Evolutionary conservation across 2,329 filamentous ascomycete genomes (phyloP).

Genomic region (Xylaria sp.): DNA sequence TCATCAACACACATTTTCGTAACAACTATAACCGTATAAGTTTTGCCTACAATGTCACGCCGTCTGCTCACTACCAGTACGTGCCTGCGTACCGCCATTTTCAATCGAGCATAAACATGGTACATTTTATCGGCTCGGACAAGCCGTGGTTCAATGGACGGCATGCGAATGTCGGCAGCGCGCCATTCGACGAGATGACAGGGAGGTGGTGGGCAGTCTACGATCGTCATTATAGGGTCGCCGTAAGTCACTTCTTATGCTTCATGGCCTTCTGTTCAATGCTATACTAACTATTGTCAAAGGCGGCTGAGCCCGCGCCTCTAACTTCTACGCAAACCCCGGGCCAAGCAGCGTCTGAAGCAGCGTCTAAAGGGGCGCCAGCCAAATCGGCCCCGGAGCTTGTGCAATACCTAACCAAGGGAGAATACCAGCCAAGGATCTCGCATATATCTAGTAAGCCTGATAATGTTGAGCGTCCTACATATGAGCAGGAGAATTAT

Average conservation of each 20-base stretch:
- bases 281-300: conserved; percentile 37
- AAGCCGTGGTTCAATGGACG: conserved; percentile 87
- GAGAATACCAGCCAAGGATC: conserved; percentile 59
- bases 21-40: conserved; percentile 85
- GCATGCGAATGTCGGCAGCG: conserved; percentile 62
- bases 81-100: conserved; percentile 94
- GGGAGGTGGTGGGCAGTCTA: conserved; percentile 95
- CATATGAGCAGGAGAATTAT: conserved; percentile 33
- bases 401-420: conserved; percentile 65
- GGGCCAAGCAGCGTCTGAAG: background rate
- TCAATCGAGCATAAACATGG: conserved; percentile 86
- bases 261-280: conserved; percentile 21
- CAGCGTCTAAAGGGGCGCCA: background rate
- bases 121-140: conserved; percentile 91
- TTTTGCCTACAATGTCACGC: conserved; percentile 97
- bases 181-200: conserved; percentile 84
- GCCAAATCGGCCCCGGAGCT: conserved; percentile 49
- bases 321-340: conserved; percentile 18
- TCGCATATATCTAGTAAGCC: conserved; percentile 50
- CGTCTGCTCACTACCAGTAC: conserved; percentile 97
- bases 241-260: conserved; percentile 54
- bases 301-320: conserved; percentile 36
- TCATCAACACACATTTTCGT: conserved; percentile 94
- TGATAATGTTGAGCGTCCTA: conserved; percentile 45
- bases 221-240: conserved; percentile 79